A percentile compares a stretch with the other conserved stretches of the same genome.
These are phyloP conservation scores for Arthrobotrys iridis DNA, from an alignment of 2,329 filamentous ascomycete genomes.

Conservation along the genomic window DNA sequence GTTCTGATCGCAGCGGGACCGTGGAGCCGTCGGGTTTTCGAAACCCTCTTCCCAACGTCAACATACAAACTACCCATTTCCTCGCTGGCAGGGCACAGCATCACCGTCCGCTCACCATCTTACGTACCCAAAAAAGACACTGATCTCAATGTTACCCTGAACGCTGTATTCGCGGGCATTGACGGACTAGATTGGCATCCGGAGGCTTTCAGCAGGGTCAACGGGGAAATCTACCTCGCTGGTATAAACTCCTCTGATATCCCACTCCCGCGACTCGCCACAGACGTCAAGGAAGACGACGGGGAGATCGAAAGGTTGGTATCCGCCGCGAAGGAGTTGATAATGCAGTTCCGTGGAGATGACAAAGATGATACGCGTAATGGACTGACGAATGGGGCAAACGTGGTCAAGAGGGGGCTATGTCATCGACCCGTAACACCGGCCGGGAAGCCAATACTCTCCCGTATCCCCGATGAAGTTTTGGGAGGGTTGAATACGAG, in stretches of 20 bases:
- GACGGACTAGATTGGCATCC: slow-evolving; percentile 69
- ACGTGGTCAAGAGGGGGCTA: slow-evolving; percentile 72
- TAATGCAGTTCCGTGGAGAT: slow-evolving; percentile 17
- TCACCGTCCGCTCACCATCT: slow-evolving; percentile 71
- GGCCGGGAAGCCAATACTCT: slow-evolving; percentile 72
- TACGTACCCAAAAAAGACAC: background rate
- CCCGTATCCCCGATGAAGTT: slow-evolving; percentile 67
- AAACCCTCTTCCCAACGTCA: slow-evolving; percentile 71
- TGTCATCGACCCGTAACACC: slow-evolving; percentile 78
- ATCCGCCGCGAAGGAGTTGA: background rate
- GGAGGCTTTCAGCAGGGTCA: slow-evolving; percentile 75
- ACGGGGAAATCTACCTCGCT: slow-evolving; percentile 76
- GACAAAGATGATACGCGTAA: background rate
- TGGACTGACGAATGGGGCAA: slow-evolving; percentile 64
- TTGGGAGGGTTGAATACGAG: slow-evolving; percentile 66
- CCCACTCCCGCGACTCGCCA: slow-evolving; percentile 68
- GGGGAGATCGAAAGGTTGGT: slow-evolving; percentile 57
- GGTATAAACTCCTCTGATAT: slow-evolving; percentile 73
- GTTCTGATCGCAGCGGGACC: slow-evolving; percentile 75
- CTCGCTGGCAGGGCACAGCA: slow-evolving; percentile 75
- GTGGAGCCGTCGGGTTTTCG: slow-evolving; percentile 76
- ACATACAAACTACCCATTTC: slow-evolving; percentile 68
- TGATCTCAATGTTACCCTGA: slow-evolving; percentile 69
- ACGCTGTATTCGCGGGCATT: slow-evolving; percentile 75
- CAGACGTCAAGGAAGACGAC: slow-evolving; percentile 60